These are phyloP conservation scores for Harringtonia aguacate DNA, from an alignment of 2,329 filamentous ascomycete species.

Conservation along the genomic window DNA sequence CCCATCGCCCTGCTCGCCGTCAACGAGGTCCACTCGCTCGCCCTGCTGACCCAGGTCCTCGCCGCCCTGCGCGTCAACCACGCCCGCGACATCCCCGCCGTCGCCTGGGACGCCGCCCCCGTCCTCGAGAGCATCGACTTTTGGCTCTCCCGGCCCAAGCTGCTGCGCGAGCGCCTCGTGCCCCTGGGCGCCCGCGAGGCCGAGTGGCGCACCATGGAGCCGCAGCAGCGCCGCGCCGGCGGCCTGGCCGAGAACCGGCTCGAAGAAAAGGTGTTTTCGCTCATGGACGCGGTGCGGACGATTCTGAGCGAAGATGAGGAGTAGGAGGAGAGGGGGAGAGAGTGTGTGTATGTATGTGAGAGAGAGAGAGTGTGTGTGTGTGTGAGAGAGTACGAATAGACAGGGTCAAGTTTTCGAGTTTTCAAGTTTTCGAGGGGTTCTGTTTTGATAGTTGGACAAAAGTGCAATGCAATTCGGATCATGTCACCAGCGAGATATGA, in stretches of 20 bases:
- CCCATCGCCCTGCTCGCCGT: constrained; percentile 65
- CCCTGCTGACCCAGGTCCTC: constrained; percentile 65
- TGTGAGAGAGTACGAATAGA: neutral
- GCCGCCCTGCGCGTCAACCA: constrained; percentile 54
- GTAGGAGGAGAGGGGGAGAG: constrained; percentile 1
- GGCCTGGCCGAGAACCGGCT: constrained; percentile 49
- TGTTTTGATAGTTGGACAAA: too few relatives aligned
- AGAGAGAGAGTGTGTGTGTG: neutral
- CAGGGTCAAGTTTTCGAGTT: too few relatives aligned
- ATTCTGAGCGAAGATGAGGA: constrained; percentile 38
- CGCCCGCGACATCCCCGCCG: constrained; percentile 58
- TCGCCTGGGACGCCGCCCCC: constrained; percentile 63
- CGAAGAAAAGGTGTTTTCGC: constrained; percentile 63
- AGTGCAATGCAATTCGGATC: too few relatives aligned
- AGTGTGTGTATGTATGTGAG: too few relatives aligned
- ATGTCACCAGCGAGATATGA: too few relatives aligned
- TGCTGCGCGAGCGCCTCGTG: constrained; percentile 62
- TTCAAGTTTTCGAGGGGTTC: too few relatives aligned
- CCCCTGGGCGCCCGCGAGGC: constrained; percentile 63
- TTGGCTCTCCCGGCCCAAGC: constrained; percentile 58
- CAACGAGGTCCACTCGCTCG: constrained; percentile 68
- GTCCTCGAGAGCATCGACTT: constrained; percentile 78
- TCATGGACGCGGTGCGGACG: constrained; percentile 51
- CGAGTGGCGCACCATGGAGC: constrained; percentile 41
- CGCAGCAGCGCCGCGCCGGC: constrained; percentile 19